Evolutionary conservation across 768 basidiomycete species (phyloP), one percentile per base, ranked within the genome.

Genomic region (Asterophora lycoperdoides): DNA sequence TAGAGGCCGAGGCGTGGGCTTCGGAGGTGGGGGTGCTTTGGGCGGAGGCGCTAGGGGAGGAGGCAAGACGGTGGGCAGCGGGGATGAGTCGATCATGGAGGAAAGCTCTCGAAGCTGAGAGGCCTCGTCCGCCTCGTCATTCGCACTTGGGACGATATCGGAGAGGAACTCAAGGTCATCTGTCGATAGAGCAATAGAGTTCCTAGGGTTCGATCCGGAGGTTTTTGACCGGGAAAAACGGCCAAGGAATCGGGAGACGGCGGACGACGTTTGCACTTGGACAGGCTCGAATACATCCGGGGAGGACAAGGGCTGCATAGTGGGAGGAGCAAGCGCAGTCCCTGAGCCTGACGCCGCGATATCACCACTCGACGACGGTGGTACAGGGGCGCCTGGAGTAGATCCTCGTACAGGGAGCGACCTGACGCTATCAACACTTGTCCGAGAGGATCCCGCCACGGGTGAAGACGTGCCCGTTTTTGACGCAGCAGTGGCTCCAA

Each of bases 151-250:
- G 8, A 79, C 84, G 47, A 79, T 75, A 61, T 83, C 86, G 29
- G 79, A 80, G 15, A 95, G 73, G 60, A 87, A 93, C 55, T 90
- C 85, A 23, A 95, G 72, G 62, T 95, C 93, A 49, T 89, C 83
- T 1, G 79, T 72, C 13, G 89, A 89, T 14, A 94, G 73, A 10
- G 89, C 78, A 29, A 93, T 63, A 26, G 86, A 81, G 43, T 74
- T 75, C 40, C 72, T 71, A 28, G 68, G 66, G 45, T 56, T 74
- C 41, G 69, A 49, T 20, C 60, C 53, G 3, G 66, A 52, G 15
- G 70, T 55, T 40, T 68, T 72, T 20, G 66, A 65, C 17, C 81
- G 77, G 7, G 81, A 83, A 64, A 94, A 88, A 41, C 89, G 80
- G 42, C 77, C 81, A 41, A 93, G 72, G 62, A 94, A 93, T 4